phyloP scores from a whole-genome alignment of 2,329 filamentous ascomycete species.

The Claviceps humidiphila region DNA sequence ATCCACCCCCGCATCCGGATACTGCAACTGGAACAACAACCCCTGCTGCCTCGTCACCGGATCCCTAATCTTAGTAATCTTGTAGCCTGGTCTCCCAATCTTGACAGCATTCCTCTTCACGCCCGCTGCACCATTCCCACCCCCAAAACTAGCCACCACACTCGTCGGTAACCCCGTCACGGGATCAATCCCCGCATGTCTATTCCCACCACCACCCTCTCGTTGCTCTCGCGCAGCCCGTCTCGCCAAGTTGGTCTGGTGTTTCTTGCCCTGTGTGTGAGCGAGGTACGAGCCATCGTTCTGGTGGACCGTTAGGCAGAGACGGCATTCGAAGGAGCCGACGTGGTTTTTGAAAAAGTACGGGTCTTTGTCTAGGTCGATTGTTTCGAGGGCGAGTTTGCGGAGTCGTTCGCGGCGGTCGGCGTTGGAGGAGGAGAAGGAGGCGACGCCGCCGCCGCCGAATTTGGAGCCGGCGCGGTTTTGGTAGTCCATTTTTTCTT shows the following conservation, averaged over 20 bases:
- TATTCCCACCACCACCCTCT: slow-evolving; percentile 45
- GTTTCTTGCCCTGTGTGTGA: slow-evolving; percentile 95
- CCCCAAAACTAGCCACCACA: slow-evolving; percentile 55
- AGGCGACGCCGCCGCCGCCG: slow-evolving; percentile 92
- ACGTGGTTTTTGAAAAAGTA: slow-evolving; percentile 99
- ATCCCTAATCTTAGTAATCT: slow-evolving; percentile 92
- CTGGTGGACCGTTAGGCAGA: slow-evolving; percentile 94
- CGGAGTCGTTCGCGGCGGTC: slow-evolving; percentile 94
- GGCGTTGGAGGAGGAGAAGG: slow-evolving; percentile 83
- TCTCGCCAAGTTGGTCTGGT: slow-evolving; percentile 94
- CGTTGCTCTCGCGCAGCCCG: slow-evolving; percentile 92
- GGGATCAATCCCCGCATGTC: slow-evolving; percentile 43
- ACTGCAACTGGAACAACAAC: slow-evolving; percentile 90
- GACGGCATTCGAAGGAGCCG: slow-evolving; percentile 91
- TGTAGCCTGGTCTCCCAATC: slow-evolving; percentile 92
- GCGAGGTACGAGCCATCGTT: slow-evolving; percentile 98
- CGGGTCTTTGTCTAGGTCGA: slow-evolving; percentile 97
- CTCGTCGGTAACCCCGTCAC: slow-evolving; percentile 60
- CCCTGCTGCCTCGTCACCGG: slow-evolving; percentile 79
- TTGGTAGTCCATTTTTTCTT: slow-evolving; percentile 52
- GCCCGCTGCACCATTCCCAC: slow-evolving; percentile 24
- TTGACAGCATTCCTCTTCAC: slow-evolving; percentile 75
- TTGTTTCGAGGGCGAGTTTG: slow-evolving; percentile 95
- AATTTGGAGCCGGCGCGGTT: slow-evolving; percentile 97
- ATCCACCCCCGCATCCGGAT: slow-evolving; percentile 72